A percentile compares a stretch with the other conserved stretches of the same genome.
phyloP scores from a whole-genome alignment of 108 stramenopile genomes.

The Cyclotella choctawhatcheeana region DNA sequence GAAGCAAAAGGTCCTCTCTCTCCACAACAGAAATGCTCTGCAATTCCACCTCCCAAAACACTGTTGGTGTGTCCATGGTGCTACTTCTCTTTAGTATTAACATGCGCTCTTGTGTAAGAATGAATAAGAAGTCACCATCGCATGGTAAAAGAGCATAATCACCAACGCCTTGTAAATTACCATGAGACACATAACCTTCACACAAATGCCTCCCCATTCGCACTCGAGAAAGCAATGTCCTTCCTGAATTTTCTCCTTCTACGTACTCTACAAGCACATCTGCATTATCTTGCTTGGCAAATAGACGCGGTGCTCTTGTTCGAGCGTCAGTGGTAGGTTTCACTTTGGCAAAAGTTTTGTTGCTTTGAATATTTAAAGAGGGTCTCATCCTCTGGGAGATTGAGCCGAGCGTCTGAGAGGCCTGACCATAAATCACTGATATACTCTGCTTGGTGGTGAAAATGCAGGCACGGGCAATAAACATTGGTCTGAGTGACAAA shows the following conservation, averaged over 20 bases:
- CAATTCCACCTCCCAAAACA: conserved; percentile 63
- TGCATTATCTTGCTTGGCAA: conserved; percentile 60
- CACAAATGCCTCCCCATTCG: conserved; percentile 60
- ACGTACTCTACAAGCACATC: conserved; percentile 70
- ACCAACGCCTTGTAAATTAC: conserved; percentile 14
- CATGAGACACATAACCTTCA: conserved; percentile 68
- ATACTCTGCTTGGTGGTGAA: conserved; percentile 53
- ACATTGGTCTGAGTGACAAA: conserved; percentile 58
- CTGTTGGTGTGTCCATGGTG: conserved; percentile 51
- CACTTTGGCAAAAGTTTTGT: neutral
- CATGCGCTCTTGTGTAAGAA: conserved; percentile 59
- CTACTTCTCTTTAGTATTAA: conserved; percentile 55
- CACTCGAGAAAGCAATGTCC: conserved; percentile 62
- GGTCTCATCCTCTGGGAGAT: too few relatives aligned
- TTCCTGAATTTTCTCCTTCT: conserved; percentile 72
- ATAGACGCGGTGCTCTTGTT: conserved; percentile 63
- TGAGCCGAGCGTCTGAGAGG: neutral
- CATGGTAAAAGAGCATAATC: conserved; percentile 1
- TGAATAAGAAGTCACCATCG: conserved; percentile 41
- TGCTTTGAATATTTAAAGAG: neutral
- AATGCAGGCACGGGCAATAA: conserved; percentile 49
- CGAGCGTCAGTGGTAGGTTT: conserved; percentile 12
- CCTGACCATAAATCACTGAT: conserved; percentile 29
- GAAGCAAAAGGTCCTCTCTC: neutral
- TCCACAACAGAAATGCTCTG: conserved; percentile 24